Evolutionary conservation across 2,329 filamentous ascomycete genomes (phyloP).

Genomic region (Neofusicoccum ribis): DNA sequence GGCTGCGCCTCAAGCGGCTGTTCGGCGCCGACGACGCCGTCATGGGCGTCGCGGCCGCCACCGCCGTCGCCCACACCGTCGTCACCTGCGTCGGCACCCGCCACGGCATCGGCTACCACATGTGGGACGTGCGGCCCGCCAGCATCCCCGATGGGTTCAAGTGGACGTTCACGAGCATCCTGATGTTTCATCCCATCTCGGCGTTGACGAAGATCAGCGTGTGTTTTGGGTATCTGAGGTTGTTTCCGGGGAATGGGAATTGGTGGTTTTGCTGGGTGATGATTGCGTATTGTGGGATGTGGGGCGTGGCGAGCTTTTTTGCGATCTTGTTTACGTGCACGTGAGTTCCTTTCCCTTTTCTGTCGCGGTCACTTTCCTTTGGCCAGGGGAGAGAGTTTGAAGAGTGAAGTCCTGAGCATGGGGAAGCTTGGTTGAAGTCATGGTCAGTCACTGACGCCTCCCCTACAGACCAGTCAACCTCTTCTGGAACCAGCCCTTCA

Average conservation of each 20-base stretch:
- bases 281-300: constrained; percentile 27
- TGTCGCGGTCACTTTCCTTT: not conserved
- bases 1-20: constrained; percentile 28
- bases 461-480: constrained; percentile 19
- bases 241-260: constrained; percentile 29
- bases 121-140: constrained; percentile 23
- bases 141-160: not conserved
- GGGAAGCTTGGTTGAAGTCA: no score
- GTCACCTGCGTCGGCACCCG: constrained; percentile 28
- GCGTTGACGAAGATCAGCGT: constrained; percentile 29
- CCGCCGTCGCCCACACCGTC: constrained; percentile 25
- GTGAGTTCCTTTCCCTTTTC: not conserved
- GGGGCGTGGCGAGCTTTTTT: constrained; percentile 29
- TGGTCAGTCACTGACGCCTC: no score
- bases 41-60: constrained; percentile 29
- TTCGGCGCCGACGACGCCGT: constrained; percentile 31
- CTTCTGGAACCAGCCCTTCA: constrained; percentile 2
- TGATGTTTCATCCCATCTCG: constrained; percentile 16
- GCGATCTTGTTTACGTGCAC: constrained; percentile 23
- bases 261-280: constrained; percentile 31
- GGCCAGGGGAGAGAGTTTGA: no score
- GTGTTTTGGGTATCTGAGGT: constrained; percentile 30
- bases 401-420: no score
- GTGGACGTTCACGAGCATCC: constrained; percentile 17
- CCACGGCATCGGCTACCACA: constrained; percentile 31